phyloP scores from a whole-genome alignment of 2,329 filamentous ascomycete species.

The Elsinoe necatrix region DNA sequence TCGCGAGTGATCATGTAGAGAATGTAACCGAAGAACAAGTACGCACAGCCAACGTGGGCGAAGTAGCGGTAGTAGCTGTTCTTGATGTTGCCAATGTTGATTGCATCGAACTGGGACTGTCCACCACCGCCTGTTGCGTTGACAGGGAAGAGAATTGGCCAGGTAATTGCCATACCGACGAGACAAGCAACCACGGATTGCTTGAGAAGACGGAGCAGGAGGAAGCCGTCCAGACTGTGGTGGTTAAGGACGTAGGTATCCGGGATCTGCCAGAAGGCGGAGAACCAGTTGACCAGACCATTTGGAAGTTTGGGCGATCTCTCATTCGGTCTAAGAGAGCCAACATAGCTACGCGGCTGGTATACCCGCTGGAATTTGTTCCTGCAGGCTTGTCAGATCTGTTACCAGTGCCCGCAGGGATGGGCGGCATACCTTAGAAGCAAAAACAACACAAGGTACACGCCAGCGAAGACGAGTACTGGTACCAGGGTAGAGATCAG shows the following conservation, averaged over 20 bases:
- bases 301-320: constrained; percentile 32
- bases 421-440: constrained; percentile 23
- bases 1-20: constrained; percentile 84
- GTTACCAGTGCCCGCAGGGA: too few relatives aligned
- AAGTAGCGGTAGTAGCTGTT: constrained; percentile 60
- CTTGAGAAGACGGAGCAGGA: constrained; percentile 82
- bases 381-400: constrained; percentile 19
- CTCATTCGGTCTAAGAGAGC: constrained; percentile 35
- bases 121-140: constrained; percentile 71
- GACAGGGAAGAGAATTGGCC: constrained; percentile 81
- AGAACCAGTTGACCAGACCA: constrained; percentile 35
- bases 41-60: constrained; percentile 71
- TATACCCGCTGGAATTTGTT: constrained; percentile 38
- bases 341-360: constrained; percentile 37
- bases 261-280: constrained; percentile 44
- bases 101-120: constrained; percentile 59
- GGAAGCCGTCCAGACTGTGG: constrained; percentile 84
- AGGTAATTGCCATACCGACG: constrained; percentile 74
- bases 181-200: constrained; percentile 71
- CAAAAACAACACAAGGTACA: constrained; percentile 33
- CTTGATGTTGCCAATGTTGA: constrained; percentile 72
- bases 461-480: constrained; percentile 27
- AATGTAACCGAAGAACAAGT: constrained; percentile 68
- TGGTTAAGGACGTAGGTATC: constrained; percentile 81
- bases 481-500: constrained; percentile 32